These are phyloP conservation scores for Veloporphyrellus conicus DNA, from an alignment of 1,284 basidiomycete genomes.

Conservation along the genomic window DNA sequence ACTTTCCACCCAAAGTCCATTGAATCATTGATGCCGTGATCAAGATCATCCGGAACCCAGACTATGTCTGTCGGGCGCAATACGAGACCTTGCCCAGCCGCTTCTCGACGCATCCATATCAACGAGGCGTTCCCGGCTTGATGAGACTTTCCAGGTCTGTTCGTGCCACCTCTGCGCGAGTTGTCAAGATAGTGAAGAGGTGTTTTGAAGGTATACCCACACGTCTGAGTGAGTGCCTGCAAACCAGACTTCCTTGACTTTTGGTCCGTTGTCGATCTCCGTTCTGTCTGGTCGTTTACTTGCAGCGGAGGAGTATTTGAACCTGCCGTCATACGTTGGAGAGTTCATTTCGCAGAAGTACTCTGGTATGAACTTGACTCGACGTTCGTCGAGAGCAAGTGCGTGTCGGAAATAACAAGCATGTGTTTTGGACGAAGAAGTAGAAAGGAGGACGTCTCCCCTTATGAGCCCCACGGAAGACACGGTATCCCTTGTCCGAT, in stretches of 20 bases:
- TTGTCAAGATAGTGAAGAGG: too few species aligned
- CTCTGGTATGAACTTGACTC: conserved; percentile 40
- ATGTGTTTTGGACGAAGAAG: conserved; percentile 13
- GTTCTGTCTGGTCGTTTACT: too few species aligned
- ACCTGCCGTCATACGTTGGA: too few species aligned
- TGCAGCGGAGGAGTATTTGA: too few species aligned
- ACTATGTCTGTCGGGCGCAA: conserved; percentile 17
- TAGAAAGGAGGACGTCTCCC: conserved; percentile 15
- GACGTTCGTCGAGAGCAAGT: conserved; percentile 37
- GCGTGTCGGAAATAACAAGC: conserved; percentile 38
- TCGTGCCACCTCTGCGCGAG: conserved; percentile 24
- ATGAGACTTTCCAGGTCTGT: conserved; percentile 16
- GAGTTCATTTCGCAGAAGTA: conserved; percentile 24
- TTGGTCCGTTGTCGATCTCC: background rate
- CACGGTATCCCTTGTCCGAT: conserved; percentile 38
- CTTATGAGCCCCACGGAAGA: conserved; percentile 31
- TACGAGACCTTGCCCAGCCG: conserved; percentile 2
- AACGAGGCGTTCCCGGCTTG: conserved; percentile 21
- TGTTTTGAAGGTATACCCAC: too few species aligned
- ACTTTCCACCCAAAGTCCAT: conserved; percentile 18
- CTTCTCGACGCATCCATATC: conserved; percentile 23
- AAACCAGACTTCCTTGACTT: conserved; percentile 21
- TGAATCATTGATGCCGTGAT: conserved; percentile 18
- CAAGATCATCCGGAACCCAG: conserved; percentile 14
- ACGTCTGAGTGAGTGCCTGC: conserved; percentile 12